Percentiles rank a stretch among this genome's conserved stretches.
These are phyloP conservation scores for Castanea sativa DNA, from an alignment of 306 rosid species.

Conservation along the genomic window DNA sequence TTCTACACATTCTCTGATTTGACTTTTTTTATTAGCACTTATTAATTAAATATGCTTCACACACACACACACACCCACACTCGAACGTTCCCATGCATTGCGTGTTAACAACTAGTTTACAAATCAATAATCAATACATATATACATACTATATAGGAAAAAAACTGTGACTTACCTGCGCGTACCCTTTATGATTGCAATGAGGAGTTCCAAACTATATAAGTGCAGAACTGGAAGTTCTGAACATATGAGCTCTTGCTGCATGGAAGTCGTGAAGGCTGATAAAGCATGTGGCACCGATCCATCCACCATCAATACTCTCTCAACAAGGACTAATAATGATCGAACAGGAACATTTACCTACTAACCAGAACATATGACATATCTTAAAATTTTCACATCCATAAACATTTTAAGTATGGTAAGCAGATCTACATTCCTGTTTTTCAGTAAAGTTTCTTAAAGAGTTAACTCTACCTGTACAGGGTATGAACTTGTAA, in stretches of 20 bases:
- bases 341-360: constrained; percentile 65
- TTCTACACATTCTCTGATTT: too few species aligned
- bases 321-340: constrained; percentile 59
- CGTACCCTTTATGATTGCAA: constrained; percentile 54
- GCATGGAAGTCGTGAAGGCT: constrained; percentile 68
- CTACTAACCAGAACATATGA: constrained; percentile 35
- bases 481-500: constrained; percentile 66
- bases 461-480: constrained; percentile 50
- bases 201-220: constrained; percentile 65
- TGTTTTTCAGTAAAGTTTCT: neutral
- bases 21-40: too few species aligned
- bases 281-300: constrained; percentile 55
- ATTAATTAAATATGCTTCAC: too few species aligned
- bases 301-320: constrained; percentile 77
- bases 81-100: too few species aligned
- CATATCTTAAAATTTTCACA: neutral
- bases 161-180: constrained; percentile 51
- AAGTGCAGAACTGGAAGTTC: constrained; percentile 84
- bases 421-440: neutral
- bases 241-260: constrained; percentile 78
- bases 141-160: neutral
- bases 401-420: neutral
- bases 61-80: too few species aligned
- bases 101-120: neutral
- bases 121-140: neutral